These are phyloP conservation scores for Anthostomella pinea DNA, from an alignment of 2,329 filamentous ascomycete genomes.

Conservation along the genomic window DNA sequence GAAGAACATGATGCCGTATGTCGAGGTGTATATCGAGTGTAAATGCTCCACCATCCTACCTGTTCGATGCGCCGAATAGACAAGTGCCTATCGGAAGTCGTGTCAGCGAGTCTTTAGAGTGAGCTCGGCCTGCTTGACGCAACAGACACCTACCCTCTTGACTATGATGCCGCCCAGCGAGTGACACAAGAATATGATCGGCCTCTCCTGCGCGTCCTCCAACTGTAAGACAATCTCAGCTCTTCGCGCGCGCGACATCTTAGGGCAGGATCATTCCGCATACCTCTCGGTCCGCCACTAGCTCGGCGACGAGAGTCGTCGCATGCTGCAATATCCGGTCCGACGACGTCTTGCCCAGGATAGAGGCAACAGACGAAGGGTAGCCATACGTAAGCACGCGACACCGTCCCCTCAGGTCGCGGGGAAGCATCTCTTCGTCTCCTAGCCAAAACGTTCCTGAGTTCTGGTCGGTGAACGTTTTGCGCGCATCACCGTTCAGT, in stretches of 20 bases:
- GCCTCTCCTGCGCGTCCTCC: conserved; percentile 5
- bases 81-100: conserved; percentile 2
- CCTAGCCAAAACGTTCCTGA: conserved; percentile 7
- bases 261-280: background rate
- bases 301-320: conserved; percentile 9
- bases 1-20: conserved; percentile 12
- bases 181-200: conserved; percentile 10
- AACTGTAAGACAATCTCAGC: conserved; percentile 1
- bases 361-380: conserved; percentile 5
- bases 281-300: conserved; percentile 12
- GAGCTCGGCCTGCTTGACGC: too few relatives aligned
- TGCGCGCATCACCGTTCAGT: conserved; percentile 8
- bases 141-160: conserved; percentile 9
- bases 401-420: conserved; percentile 8
- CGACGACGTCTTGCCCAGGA: conserved; percentile 7
- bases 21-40: conserved; percentile 9
- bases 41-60: conserved; percentile 8
- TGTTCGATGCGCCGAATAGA: conserved; percentile 10
- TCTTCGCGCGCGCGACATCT: background rate
- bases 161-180: conserved; percentile 12
- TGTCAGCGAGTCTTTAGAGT: background rate
- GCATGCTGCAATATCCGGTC: conserved; percentile 11
- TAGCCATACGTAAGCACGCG: conserved; percentile 13
- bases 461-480: conserved; percentile 6
- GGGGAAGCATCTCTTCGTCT: conserved; percentile 11